phyloP scores from a whole-genome alignment of 768 basidiomycete species.

The Coprinopsis sp. region DNA sequence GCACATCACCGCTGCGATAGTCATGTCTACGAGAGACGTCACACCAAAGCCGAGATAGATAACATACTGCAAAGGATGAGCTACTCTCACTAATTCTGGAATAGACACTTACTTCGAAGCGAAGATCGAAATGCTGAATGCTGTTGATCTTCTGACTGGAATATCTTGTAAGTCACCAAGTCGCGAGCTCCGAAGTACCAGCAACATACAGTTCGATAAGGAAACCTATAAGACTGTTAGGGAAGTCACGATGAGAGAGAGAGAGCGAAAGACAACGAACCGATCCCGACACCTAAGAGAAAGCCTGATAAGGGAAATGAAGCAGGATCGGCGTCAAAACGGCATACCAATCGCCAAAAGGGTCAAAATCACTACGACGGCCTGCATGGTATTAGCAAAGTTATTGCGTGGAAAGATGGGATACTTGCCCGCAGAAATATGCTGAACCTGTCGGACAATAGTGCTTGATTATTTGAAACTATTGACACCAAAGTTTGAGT shows the following conservation, averaged over 20 bases:
- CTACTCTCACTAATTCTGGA: no score
- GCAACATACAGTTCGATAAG: slow-evolving; percentile 2
- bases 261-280: not conserved
- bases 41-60: slow-evolving; percentile 28
- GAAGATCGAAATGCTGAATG: not conserved
- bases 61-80: slow-evolving; percentile 20
- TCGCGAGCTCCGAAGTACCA: not conserved
- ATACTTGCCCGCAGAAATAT: slow-evolving; percentile 2
- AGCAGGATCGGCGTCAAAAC: not conserved
- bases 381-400: not conserved
- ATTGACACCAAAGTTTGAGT: not conserved
- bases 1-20: slow-evolving; percentile 29
- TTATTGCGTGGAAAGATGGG: not conserved
- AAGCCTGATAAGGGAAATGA: not conserved
- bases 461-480: slow-evolving; percentile 3
- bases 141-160: not conserved
- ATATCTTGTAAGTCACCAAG: not conserved
- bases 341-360: slow-evolving; percentile 6
- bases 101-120: slow-evolving; percentile 2
- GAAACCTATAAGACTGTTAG: not conserved
- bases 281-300: slow-evolving; percentile 4
- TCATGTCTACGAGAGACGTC: slow-evolving; percentile 24
- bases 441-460: slow-evolving; percentile 4
- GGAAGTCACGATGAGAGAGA: not conserved
- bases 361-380: not conserved